These are phyloP conservation scores for Poronia punctata DNA, from an alignment of 495 filamentous ascomycete genomes.

Conservation along the genomic window DNA sequence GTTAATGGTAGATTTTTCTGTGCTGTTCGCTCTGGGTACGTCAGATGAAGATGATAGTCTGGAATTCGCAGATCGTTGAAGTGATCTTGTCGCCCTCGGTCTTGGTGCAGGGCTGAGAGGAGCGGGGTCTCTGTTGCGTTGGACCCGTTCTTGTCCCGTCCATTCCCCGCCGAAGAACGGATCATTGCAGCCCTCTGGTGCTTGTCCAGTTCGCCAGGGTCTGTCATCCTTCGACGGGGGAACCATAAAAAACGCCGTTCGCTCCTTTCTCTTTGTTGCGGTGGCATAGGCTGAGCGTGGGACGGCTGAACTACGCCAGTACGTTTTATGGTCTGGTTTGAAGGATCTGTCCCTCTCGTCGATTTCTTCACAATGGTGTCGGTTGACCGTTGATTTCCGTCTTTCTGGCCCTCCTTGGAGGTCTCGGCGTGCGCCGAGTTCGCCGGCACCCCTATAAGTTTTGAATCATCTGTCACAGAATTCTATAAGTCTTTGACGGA, in stretches of 20 bases:
- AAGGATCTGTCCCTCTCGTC: slow-evolving; percentile 2
- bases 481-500: slow-evolving; percentile 7
- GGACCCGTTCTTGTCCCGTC: slow-evolving; percentile 4
- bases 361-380: slow-evolving; percentile 21
- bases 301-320: neutral
- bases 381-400: slow-evolving; percentile 9
- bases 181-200: neutral
- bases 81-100: slow-evolving; percentile 10
- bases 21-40: slow-evolving; percentile 8
- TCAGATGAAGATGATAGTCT: slow-evolving; percentile 20
- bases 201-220: slow-evolving; percentile 12
- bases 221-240: slow-evolving; percentile 16
- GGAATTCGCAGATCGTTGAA: slow-evolving; percentile 20
- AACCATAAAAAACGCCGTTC: slow-evolving; percentile 28
- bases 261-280: slow-evolving; percentile 4
- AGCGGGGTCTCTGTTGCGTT: slow-evolving; percentile 7
- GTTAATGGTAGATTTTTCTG: neutral
- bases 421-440: neutral
- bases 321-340: neutral
- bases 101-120: neutral
- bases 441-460: neutral
- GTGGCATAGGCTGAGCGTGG: neutral
- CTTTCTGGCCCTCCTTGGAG: slow-evolving; percentile 3
- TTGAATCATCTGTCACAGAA: neutral
- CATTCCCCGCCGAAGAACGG: slow-evolving; percentile 5